A percentile compares a stretch with the other conserved stretches of the same genome.
phyloP scores from a whole-genome alignment of 1,284 basidiomycete genomes.

The Coniferiporia sulphurascens region DNA sequence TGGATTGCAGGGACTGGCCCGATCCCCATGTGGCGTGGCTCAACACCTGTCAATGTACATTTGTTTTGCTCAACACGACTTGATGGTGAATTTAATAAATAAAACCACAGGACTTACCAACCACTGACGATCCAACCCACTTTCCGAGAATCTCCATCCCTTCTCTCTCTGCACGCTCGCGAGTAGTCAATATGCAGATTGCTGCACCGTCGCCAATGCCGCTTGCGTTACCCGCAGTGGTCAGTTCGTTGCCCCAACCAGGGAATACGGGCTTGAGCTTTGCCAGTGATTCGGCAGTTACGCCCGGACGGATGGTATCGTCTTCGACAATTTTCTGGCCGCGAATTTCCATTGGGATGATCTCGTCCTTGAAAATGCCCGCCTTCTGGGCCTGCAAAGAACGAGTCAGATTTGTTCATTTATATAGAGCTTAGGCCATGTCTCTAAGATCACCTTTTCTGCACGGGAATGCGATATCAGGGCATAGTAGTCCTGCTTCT shows the following conservation, averaged over 20 bases:
- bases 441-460: slow-evolving; percentile 40
- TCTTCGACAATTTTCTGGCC: slow-evolving; percentile 61
- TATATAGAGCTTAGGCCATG: slow-evolving; percentile 4
- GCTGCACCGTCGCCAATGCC: slow-evolving; percentile 96
- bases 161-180: slow-evolving; percentile 78
- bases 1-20: slow-evolving; percentile 84
- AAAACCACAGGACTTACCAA: slow-evolving; percentile 47
- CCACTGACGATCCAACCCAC: slow-evolving; percentile 77
- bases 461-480: slow-evolving; percentile 79
- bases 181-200: slow-evolving; percentile 81
- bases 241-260: slow-evolving; percentile 70
- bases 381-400: slow-evolving; percentile 48
- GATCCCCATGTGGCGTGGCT: slow-evolving; percentile 84
- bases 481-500: slow-evolving; percentile 80
- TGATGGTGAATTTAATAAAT: slow-evolving; percentile 4
- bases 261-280: slow-evolving; percentile 73
- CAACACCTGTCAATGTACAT: slow-evolving; percentile 57
- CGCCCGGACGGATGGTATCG: slow-evolving; percentile 77
- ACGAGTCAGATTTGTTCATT: background rate
- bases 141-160: slow-evolving; percentile 88
- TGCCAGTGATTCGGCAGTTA: slow-evolving; percentile 63
- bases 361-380: slow-evolving; percentile 75
- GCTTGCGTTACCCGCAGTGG: slow-evolving; percentile 82
- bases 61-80: background rate
- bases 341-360: slow-evolving; percentile 66